phyloP scores from a whole-genome alignment of 768 basidiomycete species.

The Vishniacozyma victoriae region DNA sequence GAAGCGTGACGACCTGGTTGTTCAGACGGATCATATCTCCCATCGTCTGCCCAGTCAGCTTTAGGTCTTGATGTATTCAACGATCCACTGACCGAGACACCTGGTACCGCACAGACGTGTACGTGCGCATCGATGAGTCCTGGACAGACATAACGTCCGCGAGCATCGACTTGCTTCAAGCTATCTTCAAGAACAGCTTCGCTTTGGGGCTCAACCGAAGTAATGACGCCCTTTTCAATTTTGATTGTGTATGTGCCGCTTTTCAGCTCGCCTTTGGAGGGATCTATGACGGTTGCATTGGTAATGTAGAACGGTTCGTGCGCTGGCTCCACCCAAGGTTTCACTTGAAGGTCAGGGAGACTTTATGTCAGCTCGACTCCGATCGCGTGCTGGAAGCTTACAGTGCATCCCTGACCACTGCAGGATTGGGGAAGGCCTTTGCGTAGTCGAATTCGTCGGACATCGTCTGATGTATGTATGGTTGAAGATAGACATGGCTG shows the following conservation, averaged over 20 bases:
- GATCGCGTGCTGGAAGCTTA: not conserved
- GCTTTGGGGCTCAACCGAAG: slow-evolving; percentile 13
- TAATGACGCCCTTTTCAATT: slow-evolving; percentile 36
- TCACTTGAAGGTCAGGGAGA: not conserved
- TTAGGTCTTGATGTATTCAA: not conserved
- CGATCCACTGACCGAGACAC: slow-evolving; percentile 31
- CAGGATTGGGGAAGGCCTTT: not conserved
- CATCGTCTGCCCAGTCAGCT: slow-evolving; percentile 31
- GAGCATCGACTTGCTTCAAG: slow-evolving; percentile 33
- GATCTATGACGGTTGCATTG: slow-evolving; percentile 47
- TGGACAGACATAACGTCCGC: slow-evolving; percentile 47
- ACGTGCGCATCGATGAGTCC: slow-evolving; percentile 53
- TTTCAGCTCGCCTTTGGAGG: slow-evolving; percentile 22
- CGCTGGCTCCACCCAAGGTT: not conserved
- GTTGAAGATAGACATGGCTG: no score
- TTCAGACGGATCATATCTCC: slow-evolving; percentile 37
- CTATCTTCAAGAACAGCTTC: not conserved
- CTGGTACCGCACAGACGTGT: slow-evolving; percentile 50
- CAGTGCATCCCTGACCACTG: not conserved
- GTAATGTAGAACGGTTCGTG: slow-evolving; percentile 17
- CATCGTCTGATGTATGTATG: no score
- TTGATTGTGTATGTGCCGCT: slow-evolving; percentile 29
- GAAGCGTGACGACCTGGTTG: slow-evolving; percentile 41
- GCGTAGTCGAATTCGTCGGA: not conserved
- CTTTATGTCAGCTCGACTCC: not conserved